Percentiles rank a stretch among this genome's conserved stretches.
These are phyloP conservation scores for Pichia nanzhaoensis DNA, from an alignment of 805 yeast species.

Conservation along the genomic window DNA sequence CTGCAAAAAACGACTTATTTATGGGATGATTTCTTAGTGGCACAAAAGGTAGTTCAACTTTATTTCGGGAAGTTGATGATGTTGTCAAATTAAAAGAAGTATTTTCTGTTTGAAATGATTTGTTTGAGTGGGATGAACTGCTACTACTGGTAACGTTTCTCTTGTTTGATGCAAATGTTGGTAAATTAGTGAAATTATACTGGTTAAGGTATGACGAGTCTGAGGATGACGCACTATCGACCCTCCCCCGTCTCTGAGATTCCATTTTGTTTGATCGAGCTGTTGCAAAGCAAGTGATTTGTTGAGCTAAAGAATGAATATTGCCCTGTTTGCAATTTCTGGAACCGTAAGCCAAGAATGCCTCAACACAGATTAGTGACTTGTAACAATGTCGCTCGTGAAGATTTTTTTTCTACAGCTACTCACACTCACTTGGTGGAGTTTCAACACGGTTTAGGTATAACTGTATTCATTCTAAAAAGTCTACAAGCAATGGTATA, in stretches of 20 bases:
- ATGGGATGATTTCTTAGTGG: conserved; percentile 12
- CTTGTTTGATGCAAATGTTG: conserved; percentile 10
- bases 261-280: too few relatives aligned
- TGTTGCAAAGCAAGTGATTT: too few relatives aligned
- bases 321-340: too few relatives aligned
- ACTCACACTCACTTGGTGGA: too few relatives aligned
- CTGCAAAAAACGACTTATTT: conserved; percentile 6
- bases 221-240: conserved; percentile 1
- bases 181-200: conserved; percentile 12
- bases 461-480: too few relatives aligned
- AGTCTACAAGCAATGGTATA: too few relatives aligned
- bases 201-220: conserved; percentile 1
- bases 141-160: neutral
- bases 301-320: too few relatives aligned
- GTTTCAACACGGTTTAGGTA: too few relatives aligned
- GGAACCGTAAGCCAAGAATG: too few relatives aligned
- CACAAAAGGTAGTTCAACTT: conserved; percentile 13
- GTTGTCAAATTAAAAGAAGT: neutral
- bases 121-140: neutral
- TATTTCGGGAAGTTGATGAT: neutral
- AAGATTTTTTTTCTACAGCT: too few relatives aligned
- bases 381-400: too few relatives aligned
- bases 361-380: too few relatives aligned
- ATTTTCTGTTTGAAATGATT: conserved; percentile 2
- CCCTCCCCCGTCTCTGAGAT: neutral